A percentile compares a stretch with the other conserved stretches of the same genome.
These are phyloP conservation scores for Phialophora macrospora DNA, from an alignment of 2,329 filamentous ascomycete genomes.

Conservation along the genomic window DNA sequence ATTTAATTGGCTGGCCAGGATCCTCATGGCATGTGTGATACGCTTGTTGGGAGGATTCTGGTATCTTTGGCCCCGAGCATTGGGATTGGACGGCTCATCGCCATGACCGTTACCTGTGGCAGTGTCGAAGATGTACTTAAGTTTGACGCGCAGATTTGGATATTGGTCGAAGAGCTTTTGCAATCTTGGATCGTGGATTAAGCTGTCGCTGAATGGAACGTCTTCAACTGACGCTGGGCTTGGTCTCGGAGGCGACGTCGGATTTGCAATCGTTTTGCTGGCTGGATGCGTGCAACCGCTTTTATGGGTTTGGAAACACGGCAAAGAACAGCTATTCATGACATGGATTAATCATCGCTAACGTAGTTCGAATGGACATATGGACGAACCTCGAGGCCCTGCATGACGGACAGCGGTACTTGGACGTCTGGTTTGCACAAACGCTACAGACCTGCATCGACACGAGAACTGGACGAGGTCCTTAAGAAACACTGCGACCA, in stretches of 20 bases:
- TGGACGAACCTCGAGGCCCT: constrained; percentile 40
- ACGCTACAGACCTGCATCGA: constrained; percentile 37
- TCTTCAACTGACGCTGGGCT: neutral
- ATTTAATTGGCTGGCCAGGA: constrained; percentile 19
- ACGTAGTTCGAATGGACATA: constrained; percentile 5
- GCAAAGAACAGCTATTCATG: constrained; percentile 51
- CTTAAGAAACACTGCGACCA: neutral
- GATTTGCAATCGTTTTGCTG: constrained; percentile 20
- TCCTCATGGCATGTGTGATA: constrained; percentile 21
- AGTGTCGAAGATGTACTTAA: constrained; percentile 50
- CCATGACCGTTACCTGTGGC: constrained; percentile 47
- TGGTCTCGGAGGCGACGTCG: neutral
- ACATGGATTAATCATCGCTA: constrained; percentile 20
- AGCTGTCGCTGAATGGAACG: constrained; percentile 19
- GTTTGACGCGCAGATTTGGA: constrained; percentile 47
- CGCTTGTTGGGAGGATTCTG: constrained; percentile 24
- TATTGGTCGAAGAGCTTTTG: constrained; percentile 44
- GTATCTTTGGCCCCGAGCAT: constrained; percentile 13
- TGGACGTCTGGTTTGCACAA: constrained; percentile 41
- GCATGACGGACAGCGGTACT: constrained; percentile 44
- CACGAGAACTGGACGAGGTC: constrained; percentile 7
- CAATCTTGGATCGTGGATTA: constrained; percentile 25
- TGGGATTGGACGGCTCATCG: constrained; percentile 20
- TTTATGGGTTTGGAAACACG: constrained; percentile 53
- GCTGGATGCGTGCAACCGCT: constrained; percentile 46